These are phyloP conservation scores for Pyrenochaeta sp. DNA, from an alignment of 2,329 filamentous ascomycete species.

Conservation along the genomic window DNA sequence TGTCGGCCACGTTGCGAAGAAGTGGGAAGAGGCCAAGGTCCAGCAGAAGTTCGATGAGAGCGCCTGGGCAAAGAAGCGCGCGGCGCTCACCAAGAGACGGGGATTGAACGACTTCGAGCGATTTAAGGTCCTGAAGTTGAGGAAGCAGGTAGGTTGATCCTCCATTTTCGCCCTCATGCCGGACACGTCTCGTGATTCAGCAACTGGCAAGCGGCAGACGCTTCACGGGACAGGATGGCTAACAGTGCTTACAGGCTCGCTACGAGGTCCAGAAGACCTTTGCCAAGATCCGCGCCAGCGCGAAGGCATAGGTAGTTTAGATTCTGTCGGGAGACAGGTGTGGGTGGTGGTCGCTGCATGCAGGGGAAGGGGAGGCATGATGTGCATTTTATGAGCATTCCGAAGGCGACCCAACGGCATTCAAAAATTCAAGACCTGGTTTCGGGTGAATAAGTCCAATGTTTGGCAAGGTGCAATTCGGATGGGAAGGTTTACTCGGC, in stretches of 20 bases:
- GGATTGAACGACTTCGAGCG: conserved; percentile 97
- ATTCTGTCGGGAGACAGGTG: conserved; percentile 38
- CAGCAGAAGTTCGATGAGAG: conserved; percentile 92
- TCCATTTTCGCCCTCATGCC: not conserved
- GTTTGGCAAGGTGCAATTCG: conserved; percentile 52
- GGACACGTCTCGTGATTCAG: not conserved
- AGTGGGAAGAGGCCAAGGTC: conserved; percentile 91
- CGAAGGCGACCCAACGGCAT: conserved; percentile 48
- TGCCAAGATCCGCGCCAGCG: conserved; percentile 74
- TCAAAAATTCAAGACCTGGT: conserved; percentile 50
- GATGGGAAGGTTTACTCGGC: conserved; percentile 51
- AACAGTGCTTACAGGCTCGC: conserved; percentile 65
- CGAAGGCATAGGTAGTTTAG: conserved; percentile 49
- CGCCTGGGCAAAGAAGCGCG: conserved; percentile 93
- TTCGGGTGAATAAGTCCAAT: conserved; percentile 48
- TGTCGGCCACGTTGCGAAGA: conserved; percentile 81
- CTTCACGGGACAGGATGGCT: conserved; percentile 15
- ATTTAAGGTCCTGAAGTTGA: conserved; percentile 99
- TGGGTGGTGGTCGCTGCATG: conserved; percentile 41
- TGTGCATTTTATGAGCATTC: conserved; percentile 51
- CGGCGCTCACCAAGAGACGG: conserved; percentile 85
- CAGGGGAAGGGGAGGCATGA: conserved; percentile 45
- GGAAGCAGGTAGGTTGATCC: conserved; percentile 83
- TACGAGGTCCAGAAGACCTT: conserved; percentile 98
- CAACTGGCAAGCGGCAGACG: not conserved